Evolutionary conservation across 331 rosid species (phyloP).

Genomic region (Rosa hybrid): DNA sequence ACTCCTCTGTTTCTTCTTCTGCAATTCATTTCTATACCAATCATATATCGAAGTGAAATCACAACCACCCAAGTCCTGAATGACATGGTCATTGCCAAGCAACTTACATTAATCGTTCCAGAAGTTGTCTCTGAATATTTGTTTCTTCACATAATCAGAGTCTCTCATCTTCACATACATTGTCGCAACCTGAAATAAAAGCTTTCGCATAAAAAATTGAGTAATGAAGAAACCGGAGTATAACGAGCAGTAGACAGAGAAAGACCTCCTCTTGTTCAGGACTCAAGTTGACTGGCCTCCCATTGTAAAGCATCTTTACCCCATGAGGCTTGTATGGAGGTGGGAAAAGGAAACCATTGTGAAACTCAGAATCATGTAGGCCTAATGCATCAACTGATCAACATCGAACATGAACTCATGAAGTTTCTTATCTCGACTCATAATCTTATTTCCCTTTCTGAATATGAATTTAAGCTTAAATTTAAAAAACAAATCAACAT

Average conservation of each 20-base stretch:
- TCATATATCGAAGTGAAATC: constrained; percentile 89
- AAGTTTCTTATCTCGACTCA: no score
- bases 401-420: no score
- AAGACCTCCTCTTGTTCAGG: constrained; percentile 87
- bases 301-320: constrained; percentile 61
- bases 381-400: no score
- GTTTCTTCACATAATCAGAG: constrained; percentile 77
- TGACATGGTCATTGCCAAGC: constrained; percentile 79
- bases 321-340: constrained; percentile 80
- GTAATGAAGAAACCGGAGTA: neutral
- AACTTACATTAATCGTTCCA: constrained; percentile 94
- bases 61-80: constrained; percentile 83
- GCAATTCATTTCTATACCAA: constrained; percentile 79
- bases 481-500: no score
- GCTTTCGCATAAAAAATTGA: constrained; percentile 2
- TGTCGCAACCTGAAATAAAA: constrained; percentile 76
- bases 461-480: no score
- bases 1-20: constrained; percentile 86
- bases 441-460: no score
- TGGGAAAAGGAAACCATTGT: constrained; percentile 92
- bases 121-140: constrained; percentile 80
- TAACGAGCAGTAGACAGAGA: neutral
- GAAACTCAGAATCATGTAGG: constrained; percentile 16
- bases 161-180: constrained; percentile 95
- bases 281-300: constrained; percentile 72